Conservation (phyloP, 805 yeast species). For the Saccharomycopsis vini region DNA sequence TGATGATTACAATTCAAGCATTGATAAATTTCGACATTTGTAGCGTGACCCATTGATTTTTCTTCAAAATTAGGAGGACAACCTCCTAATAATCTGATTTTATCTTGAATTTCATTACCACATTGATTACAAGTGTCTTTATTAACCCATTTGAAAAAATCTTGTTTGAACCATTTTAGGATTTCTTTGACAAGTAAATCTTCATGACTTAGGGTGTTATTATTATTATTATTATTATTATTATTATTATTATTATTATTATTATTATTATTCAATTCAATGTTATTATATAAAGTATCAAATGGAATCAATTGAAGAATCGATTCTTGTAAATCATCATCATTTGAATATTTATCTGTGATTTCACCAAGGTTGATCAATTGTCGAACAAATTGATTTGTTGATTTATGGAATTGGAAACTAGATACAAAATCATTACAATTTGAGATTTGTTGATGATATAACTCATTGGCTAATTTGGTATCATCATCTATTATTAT, state of each 20-base stretch:
- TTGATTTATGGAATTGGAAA: no score
- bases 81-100: conserved; percentile 32
- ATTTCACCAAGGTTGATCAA: not conserved
- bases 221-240: conserved; percentile 3
- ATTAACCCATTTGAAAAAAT: conserved; percentile 79
- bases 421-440: no score
- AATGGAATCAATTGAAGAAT: conserved; percentile 61
- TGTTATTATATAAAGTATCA: conserved; percentile 47
- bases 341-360: conserved; percentile 33
- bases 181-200: conserved; percentile 53
- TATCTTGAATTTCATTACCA: conserved; percentile 31
- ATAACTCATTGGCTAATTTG: no score
- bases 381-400: not conserved
- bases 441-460: no score
- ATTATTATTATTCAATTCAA: no score
- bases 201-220: conserved; percentile 32
- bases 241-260: conserved; percentile 9
- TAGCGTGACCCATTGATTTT: conserved; percentile 39
- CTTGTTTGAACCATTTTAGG: conserved; percentile 63
- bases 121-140: conserved; percentile 54
- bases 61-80: conserved; percentile 39
- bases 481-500: no score
- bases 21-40: conserved; percentile 51
- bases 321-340: conserved; percentile 36
- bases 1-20: conserved; percentile 43